phyloP scores from a whole-genome alignment of 1,284 basidiomycete genomes.

The Porogramme epimiltina region DNA sequence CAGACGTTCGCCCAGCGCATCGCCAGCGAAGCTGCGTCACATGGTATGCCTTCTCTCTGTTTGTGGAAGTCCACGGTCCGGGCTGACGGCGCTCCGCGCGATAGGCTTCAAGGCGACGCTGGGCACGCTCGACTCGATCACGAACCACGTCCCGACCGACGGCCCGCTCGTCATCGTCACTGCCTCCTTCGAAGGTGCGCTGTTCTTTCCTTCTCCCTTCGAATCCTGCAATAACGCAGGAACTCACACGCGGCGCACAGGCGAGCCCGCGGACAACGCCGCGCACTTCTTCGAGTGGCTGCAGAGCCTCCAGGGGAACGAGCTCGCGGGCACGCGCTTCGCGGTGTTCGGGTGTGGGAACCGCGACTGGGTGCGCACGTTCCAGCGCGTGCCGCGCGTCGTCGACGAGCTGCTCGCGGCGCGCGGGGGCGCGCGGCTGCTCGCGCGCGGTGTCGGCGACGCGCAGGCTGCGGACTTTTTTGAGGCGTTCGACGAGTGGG shows the following conservation, averaged over 20 bases:
- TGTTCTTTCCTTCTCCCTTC: conserved; percentile 1
- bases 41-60: conserved; percentile 32
- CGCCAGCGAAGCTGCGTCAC: conserved; percentile 39
- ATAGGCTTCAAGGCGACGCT: conserved; percentile 45
- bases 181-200: conserved; percentile 57
- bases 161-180: conserved; percentile 52
- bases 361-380: conserved; percentile 54
- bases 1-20: conserved; percentile 53
- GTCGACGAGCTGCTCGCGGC: conserved; percentile 42
- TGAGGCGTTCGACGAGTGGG: conserved; percentile 48
- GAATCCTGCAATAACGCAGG: background rate
- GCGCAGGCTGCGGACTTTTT: conserved; percentile 47
- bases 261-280: conserved; percentile 53
- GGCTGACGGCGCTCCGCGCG: background rate
- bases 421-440: conserved; percentile 43
- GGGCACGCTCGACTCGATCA: conserved; percentile 45
- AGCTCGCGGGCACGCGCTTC: conserved; percentile 42
- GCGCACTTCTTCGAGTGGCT: conserved; percentile 49
- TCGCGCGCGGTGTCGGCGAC: conserved; percentile 44
- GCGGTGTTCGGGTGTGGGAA: conserved; percentile 58
- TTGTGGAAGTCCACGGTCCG: background rate
- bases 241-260: too few relatives aligned
- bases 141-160: conserved; percentile 43
- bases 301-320: conserved; percentile 31
- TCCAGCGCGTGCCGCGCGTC: conserved; percentile 50